A percentile compares a stretch with the other conserved stretches of the same genome.
Conservation (phyloP, 1,284 basidiomycete genomes). For the Pseudozyma thailandica region DNA sequence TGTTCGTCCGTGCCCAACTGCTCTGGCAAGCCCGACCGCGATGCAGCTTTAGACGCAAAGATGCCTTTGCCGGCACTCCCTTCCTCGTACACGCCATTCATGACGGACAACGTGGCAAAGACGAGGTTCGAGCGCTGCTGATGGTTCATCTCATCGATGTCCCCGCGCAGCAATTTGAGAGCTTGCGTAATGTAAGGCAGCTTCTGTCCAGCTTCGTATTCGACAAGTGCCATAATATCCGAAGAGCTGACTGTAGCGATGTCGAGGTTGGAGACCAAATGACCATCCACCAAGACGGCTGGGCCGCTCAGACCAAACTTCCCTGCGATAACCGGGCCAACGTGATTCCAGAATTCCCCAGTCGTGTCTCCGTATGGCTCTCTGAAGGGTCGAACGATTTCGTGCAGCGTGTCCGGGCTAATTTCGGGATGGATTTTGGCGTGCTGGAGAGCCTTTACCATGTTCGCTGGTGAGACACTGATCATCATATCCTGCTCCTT, state of each 20-base stretch:
- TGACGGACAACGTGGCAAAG: conserved; percentile 39
- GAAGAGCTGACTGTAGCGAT: conserved; percentile 15
- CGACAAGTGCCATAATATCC: conserved; percentile 43
- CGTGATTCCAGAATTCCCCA: conserved; percentile 16
- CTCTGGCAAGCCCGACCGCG: conserved; percentile 36
- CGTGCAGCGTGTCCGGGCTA: conserved; percentile 3
- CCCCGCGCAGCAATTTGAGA: conserved; percentile 13
- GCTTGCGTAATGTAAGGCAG: conserved; percentile 37
- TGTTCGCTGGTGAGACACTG: conserved; percentile 4
- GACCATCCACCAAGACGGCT: conserved; percentile 48
- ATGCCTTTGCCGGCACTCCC: conserved; percentile 21
- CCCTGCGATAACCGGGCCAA: conserved; percentile 7
- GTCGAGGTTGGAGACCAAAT: conserved; percentile 24
- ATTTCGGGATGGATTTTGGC: neutral
- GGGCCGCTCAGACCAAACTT: conserved; percentile 7
- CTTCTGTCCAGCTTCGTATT: conserved; percentile 45
- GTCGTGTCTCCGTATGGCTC: neutral
- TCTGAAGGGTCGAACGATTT: neutral
- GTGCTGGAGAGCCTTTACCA: conserved; percentile 13
- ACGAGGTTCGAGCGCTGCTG: conserved; percentile 38
- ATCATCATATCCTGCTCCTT: neutral
- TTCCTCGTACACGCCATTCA: conserved; percentile 41
- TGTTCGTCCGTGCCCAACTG: conserved; percentile 24
- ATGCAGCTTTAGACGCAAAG: conserved; percentile 15
- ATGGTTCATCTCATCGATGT: conserved; percentile 13